phyloP scores from a whole-genome alignment of 2,329 filamentous ascomycete genomes.

The Verticillium alfalfae region DNA sequence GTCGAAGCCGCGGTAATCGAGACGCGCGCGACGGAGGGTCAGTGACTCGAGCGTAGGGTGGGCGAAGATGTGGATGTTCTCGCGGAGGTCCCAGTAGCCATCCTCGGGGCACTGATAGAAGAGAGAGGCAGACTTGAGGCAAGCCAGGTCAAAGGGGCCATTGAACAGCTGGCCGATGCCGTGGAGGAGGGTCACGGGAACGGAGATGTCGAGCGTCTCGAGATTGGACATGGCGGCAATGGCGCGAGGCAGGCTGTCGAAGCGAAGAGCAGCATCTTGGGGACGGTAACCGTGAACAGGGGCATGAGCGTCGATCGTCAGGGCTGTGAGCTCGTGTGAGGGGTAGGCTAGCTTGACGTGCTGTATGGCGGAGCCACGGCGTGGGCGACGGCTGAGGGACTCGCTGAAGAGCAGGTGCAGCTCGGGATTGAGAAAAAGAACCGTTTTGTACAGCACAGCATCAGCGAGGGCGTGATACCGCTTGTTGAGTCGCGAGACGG shows the following conservation, averaged over 20 bases:
- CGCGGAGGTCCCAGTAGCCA: slow-evolving; percentile 43
- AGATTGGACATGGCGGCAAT: slow-evolving; percentile 45
- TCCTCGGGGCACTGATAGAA: slow-evolving; percentile 39
- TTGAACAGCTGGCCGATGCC: slow-evolving; percentile 45
- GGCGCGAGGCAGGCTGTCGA: slow-evolving; percentile 38
- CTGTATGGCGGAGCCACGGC: slow-evolving; percentile 41
- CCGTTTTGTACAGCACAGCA: slow-evolving; percentile 39
- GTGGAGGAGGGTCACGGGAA: slow-evolving; percentile 35
- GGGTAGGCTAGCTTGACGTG: slow-evolving; percentile 40
- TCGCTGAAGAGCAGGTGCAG: slow-evolving; percentile 43
- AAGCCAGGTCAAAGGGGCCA: slow-evolving; percentile 43
- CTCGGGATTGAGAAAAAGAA: slow-evolving; percentile 39
- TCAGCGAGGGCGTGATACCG: slow-evolving; percentile 38
- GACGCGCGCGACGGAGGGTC: slow-evolving; percentile 35
- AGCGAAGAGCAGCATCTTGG: slow-evolving; percentile 19
- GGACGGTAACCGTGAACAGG: slow-evolving; percentile 24
- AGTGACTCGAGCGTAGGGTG: slow-evolving; percentile 42
- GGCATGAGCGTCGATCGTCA: slow-evolving; percentile 25
- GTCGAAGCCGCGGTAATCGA: slow-evolving; percentile 42
- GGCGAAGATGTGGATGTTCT: slow-evolving; percentile 46
- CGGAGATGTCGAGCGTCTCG: slow-evolving; percentile 37
- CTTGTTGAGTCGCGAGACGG: slow-evolving; percentile 34
- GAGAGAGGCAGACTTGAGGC: slow-evolving; percentile 37
- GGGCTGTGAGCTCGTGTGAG: slow-evolving; percentile 32
- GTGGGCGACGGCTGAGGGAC: slow-evolving; percentile 37